Percentiles rank a stretch among this genome's conserved stretches.
These are phyloP conservation scores for Mycosphaerella sp. DNA, from an alignment of 2,329 filamentous ascomycete species.

Conservation along the genomic window DNA sequence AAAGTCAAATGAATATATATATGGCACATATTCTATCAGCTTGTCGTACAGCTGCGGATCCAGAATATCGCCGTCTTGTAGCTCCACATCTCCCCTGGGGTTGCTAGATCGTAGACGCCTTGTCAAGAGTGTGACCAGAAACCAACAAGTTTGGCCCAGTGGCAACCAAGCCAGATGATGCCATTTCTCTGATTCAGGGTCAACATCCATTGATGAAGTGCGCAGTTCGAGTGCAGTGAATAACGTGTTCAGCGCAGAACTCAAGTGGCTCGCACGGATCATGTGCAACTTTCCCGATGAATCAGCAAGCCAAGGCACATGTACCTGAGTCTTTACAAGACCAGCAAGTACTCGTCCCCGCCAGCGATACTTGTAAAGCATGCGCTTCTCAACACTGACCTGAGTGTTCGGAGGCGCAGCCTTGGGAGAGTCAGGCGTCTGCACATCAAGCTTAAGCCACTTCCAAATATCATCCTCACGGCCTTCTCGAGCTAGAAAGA, in stretches of 20 bases:
- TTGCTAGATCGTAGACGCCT: neutral
- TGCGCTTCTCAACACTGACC: neutral
- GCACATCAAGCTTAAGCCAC: conserved; percentile 26
- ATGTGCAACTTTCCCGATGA: neutral
- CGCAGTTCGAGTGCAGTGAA: conserved; percentile 14
- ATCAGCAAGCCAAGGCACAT: neutral
- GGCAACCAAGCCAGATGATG: conserved; percentile 12
- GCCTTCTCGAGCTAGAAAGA: conserved; percentile 27
- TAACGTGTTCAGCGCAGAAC: conserved; percentile 16
- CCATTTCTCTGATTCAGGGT: neutral
- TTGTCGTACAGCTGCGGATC: conserved; percentile 14
- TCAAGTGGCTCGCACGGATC: neutral
- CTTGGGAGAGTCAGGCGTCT: neutral
- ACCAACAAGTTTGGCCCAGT: neutral
- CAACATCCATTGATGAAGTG: neutral
- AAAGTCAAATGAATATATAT: neutral
- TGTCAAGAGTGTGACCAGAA: conserved; percentile 1
- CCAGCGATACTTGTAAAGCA: conserved; percentile 19
- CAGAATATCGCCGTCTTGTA: neutral
- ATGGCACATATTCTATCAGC: neutral
- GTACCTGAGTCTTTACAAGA: conserved; percentile 14
- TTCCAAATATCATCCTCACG: conserved; percentile 29
- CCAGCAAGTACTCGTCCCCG: conserved; percentile 19
- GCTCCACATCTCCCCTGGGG: neutral
- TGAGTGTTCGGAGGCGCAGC: neutral